Base-by-base conservation (phyloP, 495 filamentous ascomycete genomes). In the Aspergillus sclerotioniger region DNA sequence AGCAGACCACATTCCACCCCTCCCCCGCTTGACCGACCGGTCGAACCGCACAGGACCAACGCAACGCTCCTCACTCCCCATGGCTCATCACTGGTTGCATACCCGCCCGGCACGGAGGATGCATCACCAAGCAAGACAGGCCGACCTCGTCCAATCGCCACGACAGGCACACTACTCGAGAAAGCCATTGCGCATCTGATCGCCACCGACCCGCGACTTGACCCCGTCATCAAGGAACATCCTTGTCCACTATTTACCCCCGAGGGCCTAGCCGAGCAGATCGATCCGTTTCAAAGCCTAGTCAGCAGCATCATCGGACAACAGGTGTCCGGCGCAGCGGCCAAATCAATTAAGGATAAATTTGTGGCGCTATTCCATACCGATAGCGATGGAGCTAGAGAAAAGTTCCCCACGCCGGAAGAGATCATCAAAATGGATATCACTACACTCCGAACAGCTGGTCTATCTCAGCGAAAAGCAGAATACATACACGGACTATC, bases 281-380 rank as follows among this genome's bases (percentile, higher is more conserved):
- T 96, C 59, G 89, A 98, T 69, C 93, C 94, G 3, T 98, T 97
- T 67, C 85, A 84, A 52, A 87, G 85, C 53, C 80, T 98, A 41
- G 80, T 82, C 21, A 89, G 84, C 68, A 87, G 91, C 47, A 97
- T 98, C 62, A 96, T 98, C 57, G 90, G 90, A 45, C 94, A 98
- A 71, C 94, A 98, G 70, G 93, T 98, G 12, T 94, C 91, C 16
- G 91, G 93, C 16, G 90, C 91, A 4, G 94, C 94, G 3, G 95
- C 94, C 21, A 87, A 82, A 57, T 86, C 89, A 5, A 97, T 98
- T 67, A 90, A 91, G 60, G 82, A 82, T 13, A 92, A 89, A 62
- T 98, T 98, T 71, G 76, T 96, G 37, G 77, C 76, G 12, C 76
- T 97, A n/a, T 96, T 96, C 69, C 67, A 80, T 58, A 70, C 1